Evolutionary conservation across 192 early-diverging fungal species (phyloP).

Genomic region (Coemansia sp.): DNA sequence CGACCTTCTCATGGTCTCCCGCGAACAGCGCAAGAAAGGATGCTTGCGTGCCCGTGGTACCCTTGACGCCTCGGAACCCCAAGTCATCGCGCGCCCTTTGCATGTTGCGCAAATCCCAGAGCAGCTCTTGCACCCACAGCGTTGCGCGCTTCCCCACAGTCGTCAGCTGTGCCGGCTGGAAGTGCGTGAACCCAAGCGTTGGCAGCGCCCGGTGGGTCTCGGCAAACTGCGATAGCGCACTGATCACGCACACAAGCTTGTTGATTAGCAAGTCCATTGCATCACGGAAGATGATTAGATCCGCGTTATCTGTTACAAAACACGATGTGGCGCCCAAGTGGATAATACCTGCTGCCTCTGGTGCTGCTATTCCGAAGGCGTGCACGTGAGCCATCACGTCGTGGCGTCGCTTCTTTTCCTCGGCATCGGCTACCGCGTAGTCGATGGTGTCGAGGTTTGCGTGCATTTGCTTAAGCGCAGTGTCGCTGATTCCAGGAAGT

Average conservation of each 20-base stretch:
- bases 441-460: slow-evolving; percentile 86
- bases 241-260: slow-evolving; percentile 84
- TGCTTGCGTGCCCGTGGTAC: slow-evolving; percentile 98
- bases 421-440: slow-evolving; percentile 80
- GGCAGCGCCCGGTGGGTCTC: slow-evolving; percentile 77
- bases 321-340: slow-evolving; percentile 98
- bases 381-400: slow-evolving; percentile 99
- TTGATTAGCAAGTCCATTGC: slow-evolving; percentile 87
- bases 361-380: slow-evolving; percentile 83
- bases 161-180: slow-evolving; percentile 97
- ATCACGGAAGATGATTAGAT: slow-evolving; percentile 94
- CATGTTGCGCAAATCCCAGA: slow-evolving; percentile 96
- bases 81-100: slow-evolving; percentile 83
- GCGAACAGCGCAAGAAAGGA: slow-evolving; percentile 95
- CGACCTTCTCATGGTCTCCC: slow-evolving; percentile 91
- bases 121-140: slow-evolving; percentile 94
- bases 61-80: slow-evolving; percentile 94
- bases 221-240: slow-evolving; percentile 79
- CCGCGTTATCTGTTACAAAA: slow-evolving; percentile 99
- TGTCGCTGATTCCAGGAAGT: slow-evolving; percentile 80
- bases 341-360: slow-evolving; percentile 90
- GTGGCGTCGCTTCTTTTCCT: slow-evolving; percentile 92
- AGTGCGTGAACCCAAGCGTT: slow-evolving; percentile 97
- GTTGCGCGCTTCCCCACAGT: slow-evolving; percentile 97
- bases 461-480: slow-evolving; percentile 86